A percentile compares a stretch with the other conserved stretches of the same genome.
These are phyloP conservation scores for Penicillium brevicompactum DNA, from an alignment of 2,329 filamentous ascomycete genomes.

Conservation along the genomic window DNA sequence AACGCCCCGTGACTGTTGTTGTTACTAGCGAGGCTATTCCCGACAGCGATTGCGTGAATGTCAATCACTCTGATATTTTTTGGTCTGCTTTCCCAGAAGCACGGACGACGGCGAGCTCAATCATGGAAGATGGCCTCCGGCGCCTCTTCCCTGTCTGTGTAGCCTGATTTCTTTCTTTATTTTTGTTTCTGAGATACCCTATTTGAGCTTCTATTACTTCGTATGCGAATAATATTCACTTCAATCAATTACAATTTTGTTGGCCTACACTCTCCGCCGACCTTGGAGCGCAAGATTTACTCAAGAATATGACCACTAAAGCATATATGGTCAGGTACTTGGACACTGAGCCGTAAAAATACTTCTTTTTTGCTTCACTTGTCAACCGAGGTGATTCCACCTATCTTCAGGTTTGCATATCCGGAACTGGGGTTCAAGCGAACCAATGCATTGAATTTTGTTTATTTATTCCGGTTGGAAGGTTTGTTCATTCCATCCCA, in stretches of 20 bases:
- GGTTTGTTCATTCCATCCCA: too few relatives aligned
- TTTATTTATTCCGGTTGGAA: too few relatives aligned
- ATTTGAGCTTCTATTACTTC: conserved; percentile 4
- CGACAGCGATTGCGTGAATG: conserved; percentile 4
- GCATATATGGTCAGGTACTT: too few relatives aligned
- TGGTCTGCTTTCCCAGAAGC: conserved; percentile 8
- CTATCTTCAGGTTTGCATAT: too few relatives aligned
- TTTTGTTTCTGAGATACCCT: conserved; percentile 19
- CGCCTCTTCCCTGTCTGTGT: conserved; percentile 17
- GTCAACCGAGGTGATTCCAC: too few relatives aligned
- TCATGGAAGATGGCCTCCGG: conserved; percentile 2
- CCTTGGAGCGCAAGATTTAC: too few relatives aligned
- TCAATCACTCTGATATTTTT: conserved; percentile 18
- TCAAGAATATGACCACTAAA: too few relatives aligned
- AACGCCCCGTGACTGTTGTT: conserved; percentile 28
- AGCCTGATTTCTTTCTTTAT: conserved; percentile 7
- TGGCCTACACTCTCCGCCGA: too few relatives aligned
- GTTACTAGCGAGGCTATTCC: conserved; percentile 15
- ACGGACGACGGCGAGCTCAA: neutral
- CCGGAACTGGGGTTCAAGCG: too few relatives aligned
- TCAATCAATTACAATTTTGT: neutral
- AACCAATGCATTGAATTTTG: too few relatives aligned
- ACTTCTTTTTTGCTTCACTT: too few relatives aligned
- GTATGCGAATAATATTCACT: neutral
- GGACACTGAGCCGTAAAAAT: too few relatives aligned